Conservation (phyloP, 2,329 filamentous ascomycete species). For the Aureobasidium sp. region DNA sequence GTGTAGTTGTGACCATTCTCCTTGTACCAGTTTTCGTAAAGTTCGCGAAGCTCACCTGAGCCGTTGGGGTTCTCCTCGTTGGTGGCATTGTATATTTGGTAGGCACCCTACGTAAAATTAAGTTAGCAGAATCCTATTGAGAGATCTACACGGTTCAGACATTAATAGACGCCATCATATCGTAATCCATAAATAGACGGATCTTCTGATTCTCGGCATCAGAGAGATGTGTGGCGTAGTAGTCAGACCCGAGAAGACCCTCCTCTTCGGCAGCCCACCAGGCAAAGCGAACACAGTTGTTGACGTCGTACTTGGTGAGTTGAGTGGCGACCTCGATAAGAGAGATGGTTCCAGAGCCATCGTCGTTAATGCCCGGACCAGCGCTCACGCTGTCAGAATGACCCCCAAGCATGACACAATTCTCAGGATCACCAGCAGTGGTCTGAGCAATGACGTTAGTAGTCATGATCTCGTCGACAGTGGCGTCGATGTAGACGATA, state of each 20-base stretch:
- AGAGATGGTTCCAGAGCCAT: constrained; percentile 61
- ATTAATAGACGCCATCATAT: constrained; percentile 65
- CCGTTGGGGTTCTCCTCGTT: constrained; percentile 35
- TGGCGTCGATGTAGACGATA: constrained; percentile 34
- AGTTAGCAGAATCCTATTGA: too few species aligned
- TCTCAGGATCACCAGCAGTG: constrained; percentile 50
- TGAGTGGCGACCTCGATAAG: constrained; percentile 54
- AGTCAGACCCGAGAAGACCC: constrained; percentile 53
- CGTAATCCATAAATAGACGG: constrained; percentile 62
- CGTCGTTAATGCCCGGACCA: constrained; percentile 70
- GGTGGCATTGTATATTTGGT: constrained; percentile 47
- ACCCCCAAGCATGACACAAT: constrained; percentile 52
- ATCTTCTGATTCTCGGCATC: constrained; percentile 51
- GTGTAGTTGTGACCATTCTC: constrained; percentile 57
- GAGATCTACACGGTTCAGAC: too few species aligned
- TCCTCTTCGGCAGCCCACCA: constrained; percentile 61
- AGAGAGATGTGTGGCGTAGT: constrained; percentile 48
- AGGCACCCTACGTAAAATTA: too few species aligned
- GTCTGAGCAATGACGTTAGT: constrained; percentile 57
- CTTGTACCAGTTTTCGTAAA: constrained; percentile 61
- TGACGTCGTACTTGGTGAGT: constrained; percentile 64
- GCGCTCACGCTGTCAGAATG: constrained; percentile 56
- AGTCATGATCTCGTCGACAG: constrained; percentile 40
- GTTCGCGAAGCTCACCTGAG: constrained; percentile 59
- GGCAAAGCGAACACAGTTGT: constrained; percentile 60